Percentiles rank a stretch among this genome's conserved stretches.
Evolutionary conservation across 2,329 filamentous ascomycete genomes (phyloP).

Genomic region (Fusarium brachygibbosum): DNA sequence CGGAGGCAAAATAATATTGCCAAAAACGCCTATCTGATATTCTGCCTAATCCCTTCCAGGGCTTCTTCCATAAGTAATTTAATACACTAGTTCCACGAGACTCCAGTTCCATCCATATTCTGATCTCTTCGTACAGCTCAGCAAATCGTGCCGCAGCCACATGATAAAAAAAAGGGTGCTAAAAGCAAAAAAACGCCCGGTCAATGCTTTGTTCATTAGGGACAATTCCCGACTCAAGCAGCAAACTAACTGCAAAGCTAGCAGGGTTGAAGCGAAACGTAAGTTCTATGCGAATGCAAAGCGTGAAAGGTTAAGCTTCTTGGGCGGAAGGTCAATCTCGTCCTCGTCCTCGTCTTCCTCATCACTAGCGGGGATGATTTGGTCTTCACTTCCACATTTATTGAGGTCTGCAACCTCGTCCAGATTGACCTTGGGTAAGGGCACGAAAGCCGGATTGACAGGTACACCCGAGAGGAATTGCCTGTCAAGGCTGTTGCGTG

Average conservation of each 20-base stretch:
- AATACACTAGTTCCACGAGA: constrained; percentile 26
- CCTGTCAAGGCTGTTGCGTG: constrained; percentile 44
- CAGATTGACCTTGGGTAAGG: constrained; percentile 67
- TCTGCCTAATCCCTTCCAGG: constrained; percentile 19
- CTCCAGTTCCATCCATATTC: constrained; percentile 27
- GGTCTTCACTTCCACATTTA: constrained; percentile 67
- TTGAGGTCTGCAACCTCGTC: constrained; percentile 67
- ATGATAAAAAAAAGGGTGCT: constrained; percentile 14
- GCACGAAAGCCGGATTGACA: constrained; percentile 67
- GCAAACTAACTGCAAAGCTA: not conserved
- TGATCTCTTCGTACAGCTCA: constrained; percentile 18
- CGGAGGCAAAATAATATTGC: constrained; percentile 20
- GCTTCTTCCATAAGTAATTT: constrained; percentile 12
- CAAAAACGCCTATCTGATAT: constrained; percentile 41
- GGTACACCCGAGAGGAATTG: constrained; percentile 55
- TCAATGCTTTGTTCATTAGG: constrained; percentile 34
- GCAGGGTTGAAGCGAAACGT: constrained; percentile 2
- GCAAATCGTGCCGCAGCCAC: constrained; percentile 19
- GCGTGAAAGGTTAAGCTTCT: constrained; percentile 62
- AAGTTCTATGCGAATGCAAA: constrained; percentile 58
- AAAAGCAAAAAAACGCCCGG: constrained; percentile 22
- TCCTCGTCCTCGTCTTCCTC: constrained; percentile 58
- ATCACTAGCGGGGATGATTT: constrained; percentile 67
- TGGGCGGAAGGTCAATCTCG: constrained; percentile 52
- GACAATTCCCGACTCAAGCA: constrained; percentile 5